These are phyloP conservation scores for Symbiodinium pilosum DNA, from an alignment of 73 alveolate species.

Conservation along the genomic window DNA sequence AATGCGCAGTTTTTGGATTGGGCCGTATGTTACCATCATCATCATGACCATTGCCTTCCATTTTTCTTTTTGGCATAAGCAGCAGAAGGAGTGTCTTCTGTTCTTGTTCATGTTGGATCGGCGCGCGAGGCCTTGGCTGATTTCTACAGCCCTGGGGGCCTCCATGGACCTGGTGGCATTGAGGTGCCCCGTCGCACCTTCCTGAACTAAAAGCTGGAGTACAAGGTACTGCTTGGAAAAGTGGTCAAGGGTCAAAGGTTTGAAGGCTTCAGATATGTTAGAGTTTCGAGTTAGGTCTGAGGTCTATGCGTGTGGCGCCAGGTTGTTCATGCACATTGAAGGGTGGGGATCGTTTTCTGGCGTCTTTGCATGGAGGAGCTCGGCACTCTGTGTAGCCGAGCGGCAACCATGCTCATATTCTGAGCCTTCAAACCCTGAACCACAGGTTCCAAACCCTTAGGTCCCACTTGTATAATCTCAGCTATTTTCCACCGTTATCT, in stretches of 20 bases:
- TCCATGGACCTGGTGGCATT: conserved; percentile 74
- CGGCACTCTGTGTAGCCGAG: neutral
- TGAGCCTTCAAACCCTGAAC: neutral
- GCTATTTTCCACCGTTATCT: neutral
- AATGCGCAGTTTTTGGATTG: too few species aligned
- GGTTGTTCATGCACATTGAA: neutral
- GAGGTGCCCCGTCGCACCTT: neutral
- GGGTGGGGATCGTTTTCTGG: too few species aligned
- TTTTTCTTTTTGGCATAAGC: too few species aligned
- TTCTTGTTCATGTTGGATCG: neutral
- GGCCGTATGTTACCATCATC: too few species aligned
- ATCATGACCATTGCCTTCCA: too few species aligned
- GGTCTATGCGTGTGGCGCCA: neutral
- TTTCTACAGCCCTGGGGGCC: conserved; percentile 67
- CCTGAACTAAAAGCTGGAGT: neutral
- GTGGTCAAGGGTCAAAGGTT: neutral
- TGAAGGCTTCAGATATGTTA: neutral
- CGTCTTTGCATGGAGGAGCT: too few species aligned
- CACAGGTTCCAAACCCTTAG: neutral
- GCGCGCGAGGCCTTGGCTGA: conserved; percentile 54
- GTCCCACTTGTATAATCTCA: too few species aligned
- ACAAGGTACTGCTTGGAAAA: neutral
- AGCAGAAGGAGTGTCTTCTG: too few species aligned
- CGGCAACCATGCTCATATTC: neutral
- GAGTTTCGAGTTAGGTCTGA: neutral